Base-by-base conservation (phyloP, 1,284 basidiomycete genomes). In the Phaffia rhodozyma region DNA sequence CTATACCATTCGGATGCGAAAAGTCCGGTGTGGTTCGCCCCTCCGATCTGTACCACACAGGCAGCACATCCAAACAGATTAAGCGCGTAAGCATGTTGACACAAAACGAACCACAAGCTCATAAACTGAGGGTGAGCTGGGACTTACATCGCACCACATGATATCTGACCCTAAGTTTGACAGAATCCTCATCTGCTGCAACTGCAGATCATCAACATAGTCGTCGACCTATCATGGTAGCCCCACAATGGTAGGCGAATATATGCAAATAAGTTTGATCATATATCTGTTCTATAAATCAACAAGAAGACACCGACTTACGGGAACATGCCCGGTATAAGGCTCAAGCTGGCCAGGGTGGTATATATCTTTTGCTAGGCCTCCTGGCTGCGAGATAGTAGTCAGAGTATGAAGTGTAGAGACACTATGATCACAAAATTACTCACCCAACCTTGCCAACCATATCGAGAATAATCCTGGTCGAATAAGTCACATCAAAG, bases 101-200 rank as follows among this genome's bases (percentile, higher is more conserved):
- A 53, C 3, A 13, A 7, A 13, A 53, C 11, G 3, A 53, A 3
- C 3, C n/a, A 16, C 13, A 43, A 7, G 13, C 13, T 5, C 13
- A 16, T 1, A n/a, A 62, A 38, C 23, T 11, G 13, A 30, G 9
- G 30, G 29, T 9, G 13, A 48, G 27, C n/a, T 23, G 5, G 16
- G 11, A 60, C 58, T 27, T 51, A 60, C 58, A 38, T 60, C 63
- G 23, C 34, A 62, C 60, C 60, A 62, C 60, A 54, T 56, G 43
- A 58, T 48, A 30, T 58, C 57, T 21, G 57, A 29, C 7, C 55
- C 57, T 27, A 54, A 43, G 23, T 77, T 69, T 0, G 79, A 80
- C 3, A 84, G 74, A 21, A 79, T 78, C 5, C 79, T 67, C 82
- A 84, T 84, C 59, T 84, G 83, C 1, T 80, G 80, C 27, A 79